Base-by-base conservation (phyloP, 441 rosid genomes). In the Metrosideros polymorpha region DNA sequence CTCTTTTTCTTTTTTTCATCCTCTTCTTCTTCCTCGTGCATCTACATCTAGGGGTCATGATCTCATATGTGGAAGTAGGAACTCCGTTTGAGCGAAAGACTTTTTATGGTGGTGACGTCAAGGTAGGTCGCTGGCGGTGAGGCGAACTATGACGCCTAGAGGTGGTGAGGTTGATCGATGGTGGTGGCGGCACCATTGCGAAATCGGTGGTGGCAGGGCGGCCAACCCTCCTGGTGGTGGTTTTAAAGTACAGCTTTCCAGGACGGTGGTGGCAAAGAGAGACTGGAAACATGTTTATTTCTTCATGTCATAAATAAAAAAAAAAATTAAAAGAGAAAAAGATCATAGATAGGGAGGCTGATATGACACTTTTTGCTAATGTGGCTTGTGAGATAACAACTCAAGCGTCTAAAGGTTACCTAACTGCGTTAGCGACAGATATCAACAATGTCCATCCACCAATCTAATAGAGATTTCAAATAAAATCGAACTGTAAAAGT, bases 371-470 rank as follows among this genome's bases (percentile, higher is more conserved):
- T 29, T 59, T 59, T 59, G 39, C 5, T 59, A 32, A 59, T 29
- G 35, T 6, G 15, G 22, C 0, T 1, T 12, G 2, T 27, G 30
- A 56, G 30, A 56, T 56, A 15, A 56, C 30, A 59, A 15, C 71
- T 14, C 35, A 3, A 0, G 19, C 39, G 25, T 59, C 32, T n/a
- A 57, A 61, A 61, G 32, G 39, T 10, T 29, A 29, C 39, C 75
- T 7, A 15, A 7, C 10, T 5, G 10, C 17, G 39, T 61, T 2
- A 7, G 0, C 1, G 39, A 30, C 24, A 15, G 0, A 61, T 29
- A 8, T 61, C 3, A 29, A 61, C 24, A 29, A 15, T 15, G 15
- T 61, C 7, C 22, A 15, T 32, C 76, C 43, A 63, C 76, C 43
- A 0, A 63, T 32, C 12, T 30, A 1, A 32, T 32, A 32, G 42